Conservation (phyloP, 257 asterid genomes). For the Solanum acaule region DNA sequence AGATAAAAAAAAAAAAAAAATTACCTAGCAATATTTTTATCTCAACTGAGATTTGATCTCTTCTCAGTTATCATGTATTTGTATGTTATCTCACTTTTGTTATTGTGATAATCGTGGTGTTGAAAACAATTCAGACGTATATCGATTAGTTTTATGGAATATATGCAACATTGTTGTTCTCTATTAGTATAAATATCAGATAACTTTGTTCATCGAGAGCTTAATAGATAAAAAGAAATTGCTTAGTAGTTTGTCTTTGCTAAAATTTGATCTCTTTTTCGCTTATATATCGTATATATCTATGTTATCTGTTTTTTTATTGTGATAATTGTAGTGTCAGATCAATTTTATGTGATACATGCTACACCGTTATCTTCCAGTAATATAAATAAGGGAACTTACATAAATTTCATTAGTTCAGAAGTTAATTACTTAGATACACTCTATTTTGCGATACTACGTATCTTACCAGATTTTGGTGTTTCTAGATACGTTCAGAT, state of each 20-base stretch:
- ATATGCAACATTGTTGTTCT: accelerated
- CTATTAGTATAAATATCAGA: not conserved
- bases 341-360: not conserved
- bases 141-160: not conserved
- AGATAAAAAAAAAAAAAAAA: too few relatives aligned
- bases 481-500: too few relatives aligned
- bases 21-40: not conserved
- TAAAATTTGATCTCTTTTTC: not conserved
- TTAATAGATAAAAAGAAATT: not conserved
- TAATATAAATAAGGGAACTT: too few relatives aligned
- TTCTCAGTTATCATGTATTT: not conserved
- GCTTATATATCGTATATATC: too few relatives aligned
- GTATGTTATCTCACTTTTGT: not conserved
- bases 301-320: too few relatives aligned
- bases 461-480: too few relatives aligned
- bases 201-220: not conserved
- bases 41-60: not conserved
- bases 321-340: not conserved
- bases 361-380: too few relatives aligned
- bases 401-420: too few relatives aligned
- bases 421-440: too few relatives aligned
- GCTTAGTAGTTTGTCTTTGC: not conserved
- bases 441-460: too few relatives aligned
- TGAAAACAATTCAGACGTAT: accelerated
- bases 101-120: not conserved